Evolutionary conservation across 1,284 basidiomycete genomes (phyloP), one percentile per base, ranked within the genome.

Genomic region (Inonotus hispidus): DNA sequence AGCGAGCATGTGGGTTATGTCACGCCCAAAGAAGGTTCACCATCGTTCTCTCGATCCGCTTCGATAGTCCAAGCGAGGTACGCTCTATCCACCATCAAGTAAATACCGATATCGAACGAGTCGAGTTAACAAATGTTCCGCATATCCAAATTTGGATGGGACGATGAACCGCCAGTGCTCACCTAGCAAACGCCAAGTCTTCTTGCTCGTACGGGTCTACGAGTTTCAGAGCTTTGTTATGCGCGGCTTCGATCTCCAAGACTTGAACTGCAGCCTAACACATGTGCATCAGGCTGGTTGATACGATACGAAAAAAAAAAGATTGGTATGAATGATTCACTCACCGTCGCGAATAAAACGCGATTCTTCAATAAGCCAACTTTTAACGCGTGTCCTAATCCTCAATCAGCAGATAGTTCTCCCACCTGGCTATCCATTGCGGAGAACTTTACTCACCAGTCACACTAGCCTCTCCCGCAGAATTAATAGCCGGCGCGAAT

Each of bases 261-360:
- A 39, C 56, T 39, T 62, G 61, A 3, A 62, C 27, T 2, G 39
- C 35, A 6, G 61, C 61, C 61, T 62, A 21, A 23, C 13, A 21
- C 11, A n/a, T 6, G n/a, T 39, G 2, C 11, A 39, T 39, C 38
- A 39, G 3, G 1, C 38, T 3, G n/a, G 13, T 6, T n/a, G 38
- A 39, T n/a, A n/a, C n/a, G n/a, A n/a, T n/a, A n/a, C n/a, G n/a
- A n/a, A n/a, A n/a, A n/a, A n/a, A n/a, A n/a, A n/a, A n/a, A n/a
- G n/a, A n/a, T n/a, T n/a, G n/a, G n/a, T n/a, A n/a, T n/a, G n/a
- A 25, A 55, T 6, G 2, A 39, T 4, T 10, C 19, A 41, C 56
- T 32, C 45, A 62, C 61, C 4, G 61, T 62, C 39, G 61, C 61
- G 35, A 45, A 58, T 32, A 62, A 41, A 29, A 62, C 61, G 2